Base-by-base conservation (phyloP, 768 basidiomycete species). In the Ramaria rubella region DNA sequence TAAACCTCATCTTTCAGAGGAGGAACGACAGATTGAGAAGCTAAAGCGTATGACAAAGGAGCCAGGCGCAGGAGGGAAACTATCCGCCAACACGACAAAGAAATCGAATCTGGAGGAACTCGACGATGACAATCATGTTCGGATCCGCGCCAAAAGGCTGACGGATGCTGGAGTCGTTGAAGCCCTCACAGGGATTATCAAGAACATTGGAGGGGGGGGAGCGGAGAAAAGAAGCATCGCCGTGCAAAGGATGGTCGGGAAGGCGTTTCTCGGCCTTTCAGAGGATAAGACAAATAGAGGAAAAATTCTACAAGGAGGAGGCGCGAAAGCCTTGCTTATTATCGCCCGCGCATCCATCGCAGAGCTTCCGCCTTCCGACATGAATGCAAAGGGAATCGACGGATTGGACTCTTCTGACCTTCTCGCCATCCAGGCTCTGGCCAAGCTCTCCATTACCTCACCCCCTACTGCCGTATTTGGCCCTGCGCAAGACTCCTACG, bases 401-500 rank as follows among this genome's bases (percentile, higher is more conserved):
- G 15, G 12, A n/a, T 59, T 81, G 12, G 79, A 80, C 43, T 63
- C 69, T 5, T 61, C 73, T 1, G 75, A 79, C 46, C 71, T 92
- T 12, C 73, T 80, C 17, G 77, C 92, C 1, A 81, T 90, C 26
- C 95, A 98, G 68, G 94, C 93, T 2, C 73, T 96, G 26, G 90
- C 94, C 15, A 96, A 97, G 67, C 82, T 99, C 26, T 75, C 90
- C 44, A 98, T 98, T 64, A 97, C 95, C 1, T 79, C 93, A 2
- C 85, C 93, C 9, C 96, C 96, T 0, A 69, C 90, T 0, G 86
- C 91, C 59, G 88, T 97, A 29, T 94, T 96, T 71, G 94, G 94
- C 1, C 88, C 94, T 7, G 81, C 89, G 58, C 78, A 83, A 38
- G 82, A 84, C 5, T 83, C 82, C 2, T 76, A 87, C 30, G 81